Percentiles rank a stretch among this genome's conserved stretches.
These are phyloP conservation scores for Colletotrichum simmondsii DNA, from an alignment of 2,329 filamentous ascomycete species.

Conservation along the genomic window DNA sequence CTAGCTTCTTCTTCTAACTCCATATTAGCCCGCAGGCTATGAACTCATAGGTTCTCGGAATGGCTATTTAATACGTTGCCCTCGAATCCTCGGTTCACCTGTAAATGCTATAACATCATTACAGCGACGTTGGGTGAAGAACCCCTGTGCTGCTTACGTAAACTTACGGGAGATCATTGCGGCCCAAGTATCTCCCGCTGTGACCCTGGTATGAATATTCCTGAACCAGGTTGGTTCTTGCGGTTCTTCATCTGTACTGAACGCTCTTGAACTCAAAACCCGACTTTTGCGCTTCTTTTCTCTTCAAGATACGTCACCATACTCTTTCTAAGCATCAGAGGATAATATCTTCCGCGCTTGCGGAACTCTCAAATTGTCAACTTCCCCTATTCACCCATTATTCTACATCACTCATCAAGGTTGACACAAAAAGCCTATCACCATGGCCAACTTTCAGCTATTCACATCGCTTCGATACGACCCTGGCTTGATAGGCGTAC, in stretches of 20 bases:
- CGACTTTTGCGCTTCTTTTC: neutral
- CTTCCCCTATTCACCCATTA: neutral
- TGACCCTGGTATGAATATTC: neutral
- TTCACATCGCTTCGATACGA: slow-evolving; percentile 82
- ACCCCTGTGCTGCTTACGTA: neutral
- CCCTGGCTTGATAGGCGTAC: slow-evolving; percentile 59
- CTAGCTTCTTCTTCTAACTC: neutral
- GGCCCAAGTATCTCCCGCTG: neutral
- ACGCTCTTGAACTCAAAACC: neutral
- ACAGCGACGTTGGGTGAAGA: neutral
- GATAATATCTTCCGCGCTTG: neutral
- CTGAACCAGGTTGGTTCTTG: neutral
- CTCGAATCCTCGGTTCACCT: too few relatives aligned
- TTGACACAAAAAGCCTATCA: neutral
- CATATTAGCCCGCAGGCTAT: too few relatives aligned
- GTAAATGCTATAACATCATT: too few relatives aligned
- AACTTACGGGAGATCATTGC: neutral
- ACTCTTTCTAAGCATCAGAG: neutral
- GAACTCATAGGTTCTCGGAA: too few relatives aligned
- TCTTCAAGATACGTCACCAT: neutral
- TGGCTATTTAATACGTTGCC: too few relatives aligned
- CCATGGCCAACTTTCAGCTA: slow-evolving; percentile 64
- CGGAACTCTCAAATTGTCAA: too few relatives aligned
- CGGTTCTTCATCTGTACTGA: neutral
- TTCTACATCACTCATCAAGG: neutral